These are phyloP conservation scores for Ilex asprella DNA, from an alignment of 257 asterid genomes.

Conservation along the genomic window DNA sequence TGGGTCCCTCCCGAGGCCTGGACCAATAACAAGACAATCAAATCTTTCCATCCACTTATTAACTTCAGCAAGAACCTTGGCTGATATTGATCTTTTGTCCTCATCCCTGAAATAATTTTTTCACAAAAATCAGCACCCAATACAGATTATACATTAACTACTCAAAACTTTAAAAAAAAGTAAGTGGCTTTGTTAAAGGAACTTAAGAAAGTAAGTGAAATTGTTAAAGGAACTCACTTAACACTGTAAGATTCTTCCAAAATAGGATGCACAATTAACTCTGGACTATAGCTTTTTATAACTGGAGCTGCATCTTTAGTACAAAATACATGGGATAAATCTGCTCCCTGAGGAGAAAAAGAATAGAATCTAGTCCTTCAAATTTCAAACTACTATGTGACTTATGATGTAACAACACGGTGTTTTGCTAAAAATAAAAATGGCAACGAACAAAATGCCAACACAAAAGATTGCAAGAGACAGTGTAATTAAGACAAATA, in stretches of 20 bases:
- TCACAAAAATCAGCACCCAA: constrained; percentile 22
- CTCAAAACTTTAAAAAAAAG: not conserved
- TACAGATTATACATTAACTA: constrained; percentile 2
- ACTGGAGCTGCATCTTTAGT: constrained; percentile 95
- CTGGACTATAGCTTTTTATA: constrained; percentile 91
- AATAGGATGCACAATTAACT: constrained; percentile 92
- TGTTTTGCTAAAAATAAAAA: not conserved
- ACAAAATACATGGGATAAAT: constrained; percentile 89
- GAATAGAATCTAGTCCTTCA: constrained; percentile 5
- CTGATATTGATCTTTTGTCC: constrained; percentile 53
- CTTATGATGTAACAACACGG: constrained; percentile 6
- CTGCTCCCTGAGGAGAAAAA: constrained; percentile 74
- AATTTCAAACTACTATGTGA: not conserved
- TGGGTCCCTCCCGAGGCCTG: constrained; percentile 95
- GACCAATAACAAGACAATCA: constrained; percentile 92
- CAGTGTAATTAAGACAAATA: not conserved
- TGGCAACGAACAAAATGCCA: not conserved
- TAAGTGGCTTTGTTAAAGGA: not conserved
- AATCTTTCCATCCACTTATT: constrained; percentile 97
- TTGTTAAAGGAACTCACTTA: constrained; percentile 38
- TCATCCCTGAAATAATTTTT: constrained; percentile 57
- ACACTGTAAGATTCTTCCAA: constrained; percentile 85
- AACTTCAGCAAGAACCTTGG: constrained; percentile 70
- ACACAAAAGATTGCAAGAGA: not conserved
- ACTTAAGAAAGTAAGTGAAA: not conserved